Evolutionary conservation across 2,329 filamentous ascomycete genomes (phyloP).

Genomic region (Arthroderma uncinatum): DNA sequence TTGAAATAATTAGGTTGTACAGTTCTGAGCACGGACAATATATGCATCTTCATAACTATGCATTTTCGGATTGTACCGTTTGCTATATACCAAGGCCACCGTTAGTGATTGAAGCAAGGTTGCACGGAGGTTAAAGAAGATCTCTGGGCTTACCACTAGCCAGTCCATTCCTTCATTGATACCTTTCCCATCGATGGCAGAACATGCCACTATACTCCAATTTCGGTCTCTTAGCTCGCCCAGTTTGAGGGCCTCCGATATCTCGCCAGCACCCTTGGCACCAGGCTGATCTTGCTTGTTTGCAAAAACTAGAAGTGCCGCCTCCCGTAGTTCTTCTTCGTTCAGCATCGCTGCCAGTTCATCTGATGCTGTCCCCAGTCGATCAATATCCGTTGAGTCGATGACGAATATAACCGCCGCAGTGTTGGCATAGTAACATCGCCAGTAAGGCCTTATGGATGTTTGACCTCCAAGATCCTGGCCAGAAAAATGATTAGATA

Average conservation of each 20-base stretch:
- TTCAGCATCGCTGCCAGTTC: conserved; percentile 92
- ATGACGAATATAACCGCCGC: conserved; percentile 98
- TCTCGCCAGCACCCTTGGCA: conserved; percentile 91
- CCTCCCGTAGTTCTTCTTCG: conserved; percentile 91
- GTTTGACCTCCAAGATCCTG: conserved; percentile 93
- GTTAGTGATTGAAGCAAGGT: conserved; percentile 9
- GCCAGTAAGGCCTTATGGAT: conserved; percentile 97
- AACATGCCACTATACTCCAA: conserved; percentile 98
- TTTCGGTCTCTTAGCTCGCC: conserved; percentile 90
- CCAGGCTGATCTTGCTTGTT: conserved; percentile 99
- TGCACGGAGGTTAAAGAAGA: not conserved
- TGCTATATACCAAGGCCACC: conserved; percentile 22
- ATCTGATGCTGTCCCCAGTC: conserved; percentile 81
- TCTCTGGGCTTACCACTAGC: conserved; percentile 59
- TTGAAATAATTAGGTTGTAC: not conserved
- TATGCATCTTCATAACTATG: conserved; percentile 21
- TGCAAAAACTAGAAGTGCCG: conserved; percentile 84
- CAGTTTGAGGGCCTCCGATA: conserved; percentile 81
- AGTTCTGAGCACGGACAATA: not conserved
- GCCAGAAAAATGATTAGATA: not conserved
- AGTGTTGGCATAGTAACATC: conserved; percentile 98
- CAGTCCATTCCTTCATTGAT: conserved; percentile 98
- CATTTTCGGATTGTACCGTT: conserved; percentile 36
- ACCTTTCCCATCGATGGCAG: conserved; percentile 86
- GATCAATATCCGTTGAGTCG: conserved; percentile 94